A percentile compares a stretch with the other conserved stretches of the same genome.
Evolutionary conservation across 1,139 yeast genomes (phyloP).

Genomic region (Yarrowia galli): DNA sequence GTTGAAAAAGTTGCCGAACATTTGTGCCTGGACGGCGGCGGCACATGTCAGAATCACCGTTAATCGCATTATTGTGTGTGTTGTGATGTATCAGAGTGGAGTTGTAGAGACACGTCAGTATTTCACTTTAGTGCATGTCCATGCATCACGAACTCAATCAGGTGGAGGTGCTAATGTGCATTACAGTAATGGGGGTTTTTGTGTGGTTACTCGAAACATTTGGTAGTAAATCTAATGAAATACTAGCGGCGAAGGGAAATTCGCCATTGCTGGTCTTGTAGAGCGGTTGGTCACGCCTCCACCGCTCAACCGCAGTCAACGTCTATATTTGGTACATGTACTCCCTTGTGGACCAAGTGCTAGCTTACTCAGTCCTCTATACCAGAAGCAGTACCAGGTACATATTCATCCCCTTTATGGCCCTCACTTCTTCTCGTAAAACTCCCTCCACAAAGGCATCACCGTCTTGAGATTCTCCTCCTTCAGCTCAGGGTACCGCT

Average conservation of each 20-base stretch:
- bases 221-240: too few relatives aligned
- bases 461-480: not conserved
- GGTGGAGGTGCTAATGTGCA: not conserved
- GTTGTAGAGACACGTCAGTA: constrained; percentile 28
- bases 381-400: too few relatives aligned
- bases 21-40: constrained; percentile 21
- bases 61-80: not conserved
- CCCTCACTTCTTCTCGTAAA: not conserved
- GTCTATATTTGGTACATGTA: too few relatives aligned
- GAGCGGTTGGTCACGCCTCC: too few relatives aligned
- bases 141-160: constrained; percentile 21
- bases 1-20: constrained; percentile 28
- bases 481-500: constrained; percentile 37
- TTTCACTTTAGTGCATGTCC: not conserved
- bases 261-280: too few relatives aligned
- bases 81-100: not conserved
- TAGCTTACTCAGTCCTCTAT: too few relatives aligned
- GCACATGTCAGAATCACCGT: constrained; percentile 10
- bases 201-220: too few relatives aligned
- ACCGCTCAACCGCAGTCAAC: too few relatives aligned
- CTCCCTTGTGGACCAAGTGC: too few relatives aligned
- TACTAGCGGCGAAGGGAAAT: too few relatives aligned
- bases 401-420: too few relatives aligned
- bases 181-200: too few relatives aligned
- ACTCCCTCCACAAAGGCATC: constrained; percentile 33